phyloP scores from a whole-genome alignment of 192 early-diverging fungal genomes.

The Lunasporangiospora selenospora region DNA sequence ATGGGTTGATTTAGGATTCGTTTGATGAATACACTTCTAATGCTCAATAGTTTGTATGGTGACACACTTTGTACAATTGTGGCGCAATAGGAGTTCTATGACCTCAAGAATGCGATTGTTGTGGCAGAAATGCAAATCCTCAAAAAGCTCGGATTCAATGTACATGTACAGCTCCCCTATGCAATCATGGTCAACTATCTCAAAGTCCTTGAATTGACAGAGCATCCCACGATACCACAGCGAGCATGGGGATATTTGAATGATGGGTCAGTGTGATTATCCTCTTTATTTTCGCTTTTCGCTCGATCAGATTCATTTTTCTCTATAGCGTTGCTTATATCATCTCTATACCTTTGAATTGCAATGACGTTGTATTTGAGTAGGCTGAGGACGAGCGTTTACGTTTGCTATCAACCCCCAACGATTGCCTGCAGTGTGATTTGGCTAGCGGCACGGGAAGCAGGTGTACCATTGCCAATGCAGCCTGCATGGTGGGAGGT shows the following conservation, averaged over 20 bases:
- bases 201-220: slow-evolving; percentile 76
- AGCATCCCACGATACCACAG: slow-evolving; percentile 79
- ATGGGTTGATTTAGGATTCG: too few relatives aligned
- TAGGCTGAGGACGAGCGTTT: slow-evolving; percentile 77
- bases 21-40: background rate
- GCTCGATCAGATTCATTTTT: too few relatives aligned
- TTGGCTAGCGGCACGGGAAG: slow-evolving; percentile 77
- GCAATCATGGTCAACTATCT: slow-evolving; percentile 95
- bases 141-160: slow-evolving; percentile 89
- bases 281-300: background rate
- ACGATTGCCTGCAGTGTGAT: slow-evolving; percentile 89
- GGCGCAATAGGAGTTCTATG: slow-evolving; percentile 67
- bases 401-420: slow-evolving; percentile 79
- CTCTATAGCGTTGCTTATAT: too few relatives aligned
- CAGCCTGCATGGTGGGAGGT: slow-evolving; percentile 87
- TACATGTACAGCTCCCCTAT: slow-evolving; percentile 97
- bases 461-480: slow-evolving; percentile 69
- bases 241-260: slow-evolving; percentile 95
- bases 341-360: too few relatives aligned
- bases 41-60: too few relatives aligned
- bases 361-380: too few relatives aligned
- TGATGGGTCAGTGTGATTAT: slow-evolving; percentile 65
- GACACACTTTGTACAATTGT: background rate
- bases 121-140: slow-evolving; percentile 90
- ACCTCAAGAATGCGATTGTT: slow-evolving; percentile 81